Conservation (phyloP, 2,329 filamentous ascomycete species). For the Tolypocladium tundrense region DNA sequence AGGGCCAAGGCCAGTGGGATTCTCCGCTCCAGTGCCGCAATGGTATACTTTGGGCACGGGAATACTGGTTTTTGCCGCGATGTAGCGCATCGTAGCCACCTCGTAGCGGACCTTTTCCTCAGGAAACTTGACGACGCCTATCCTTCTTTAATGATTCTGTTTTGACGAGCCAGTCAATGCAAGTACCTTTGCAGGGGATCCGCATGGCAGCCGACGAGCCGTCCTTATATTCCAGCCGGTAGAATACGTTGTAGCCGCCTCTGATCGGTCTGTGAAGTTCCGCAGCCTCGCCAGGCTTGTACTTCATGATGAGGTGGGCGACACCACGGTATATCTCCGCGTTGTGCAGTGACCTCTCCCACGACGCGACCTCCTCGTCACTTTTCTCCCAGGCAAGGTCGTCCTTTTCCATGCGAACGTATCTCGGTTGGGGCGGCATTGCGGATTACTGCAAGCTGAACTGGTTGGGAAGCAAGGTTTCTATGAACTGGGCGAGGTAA, state of each 20-base stretch:
- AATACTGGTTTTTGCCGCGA: constrained; percentile 21
- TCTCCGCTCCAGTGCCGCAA: constrained; percentile 18
- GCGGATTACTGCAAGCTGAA: neutral
- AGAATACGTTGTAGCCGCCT: constrained; percentile 20
- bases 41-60: constrained; percentile 22
- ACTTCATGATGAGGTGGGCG: constrained; percentile 12
- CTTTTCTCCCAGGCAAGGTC: constrained; percentile 17
- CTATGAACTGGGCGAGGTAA: too few relatives aligned
- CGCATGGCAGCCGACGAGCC: constrained; percentile 19
- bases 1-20: constrained; percentile 21
- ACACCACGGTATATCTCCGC: constrained; percentile 9
- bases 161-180: neutral
- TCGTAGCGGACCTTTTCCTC: constrained; percentile 26
- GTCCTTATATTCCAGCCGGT: constrained; percentile 20
- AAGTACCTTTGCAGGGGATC: constrained; percentile 14
- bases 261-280: constrained; percentile 13
- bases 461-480: too few relatives aligned
- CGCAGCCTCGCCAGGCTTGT: constrained; percentile 11
- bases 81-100: constrained; percentile 21
- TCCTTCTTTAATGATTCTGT: neutral
- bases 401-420: constrained; percentile 12
- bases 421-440: constrained; percentile 15
- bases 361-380: constrained; percentile 13
- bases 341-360: constrained; percentile 12
- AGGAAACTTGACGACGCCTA: constrained; percentile 13